A percentile compares a stretch with the other conserved stretches of the same genome.
These are phyloP conservation scores for Amniculicola lignicola DNA, from an alignment of 495 filamentous ascomycete species.

Conservation along the genomic window DNA sequence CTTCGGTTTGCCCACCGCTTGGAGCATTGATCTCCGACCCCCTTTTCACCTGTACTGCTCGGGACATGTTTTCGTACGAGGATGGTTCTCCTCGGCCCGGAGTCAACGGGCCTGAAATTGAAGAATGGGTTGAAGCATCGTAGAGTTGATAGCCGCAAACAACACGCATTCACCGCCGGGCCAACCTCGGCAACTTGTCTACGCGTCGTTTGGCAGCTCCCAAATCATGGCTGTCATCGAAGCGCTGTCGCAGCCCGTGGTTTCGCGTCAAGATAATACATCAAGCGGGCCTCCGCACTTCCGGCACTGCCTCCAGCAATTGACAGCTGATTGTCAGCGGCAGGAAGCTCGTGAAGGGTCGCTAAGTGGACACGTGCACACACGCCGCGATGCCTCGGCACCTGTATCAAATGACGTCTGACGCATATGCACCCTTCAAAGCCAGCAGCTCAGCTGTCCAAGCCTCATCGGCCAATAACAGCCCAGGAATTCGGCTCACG, in stretches of 20 bases:
- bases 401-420: constrained; percentile 13
- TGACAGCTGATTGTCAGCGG: constrained; percentile 14
- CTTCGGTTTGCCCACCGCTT: constrained; percentile 47
- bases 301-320: not conserved
- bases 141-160: no score
- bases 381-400: constrained; percentile 20
- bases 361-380: constrained; percentile 18
- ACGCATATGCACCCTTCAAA: constrained; percentile 9
- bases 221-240: not conserved
- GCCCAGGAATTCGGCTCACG: not conserved
- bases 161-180: no score
- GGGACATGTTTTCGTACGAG: constrained; percentile 15
- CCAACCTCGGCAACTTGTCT: no score
- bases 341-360: constrained; percentile 15
- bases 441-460: not conserved
- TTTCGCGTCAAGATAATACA: not conserved
- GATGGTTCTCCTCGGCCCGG: not conserved
- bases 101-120: not conserved
- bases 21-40: constrained; percentile 33
- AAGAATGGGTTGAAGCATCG: not conserved
- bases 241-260: not conserved
- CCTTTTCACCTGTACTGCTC: constrained; percentile 35
- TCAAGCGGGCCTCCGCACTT: constrained; percentile 11
- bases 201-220: no score
- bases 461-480: constrained; percentile 2